phyloP scores from a whole-genome alignment of 495 filamentous ascomycete species.

The Talaromyces stipitatus region DNA sequence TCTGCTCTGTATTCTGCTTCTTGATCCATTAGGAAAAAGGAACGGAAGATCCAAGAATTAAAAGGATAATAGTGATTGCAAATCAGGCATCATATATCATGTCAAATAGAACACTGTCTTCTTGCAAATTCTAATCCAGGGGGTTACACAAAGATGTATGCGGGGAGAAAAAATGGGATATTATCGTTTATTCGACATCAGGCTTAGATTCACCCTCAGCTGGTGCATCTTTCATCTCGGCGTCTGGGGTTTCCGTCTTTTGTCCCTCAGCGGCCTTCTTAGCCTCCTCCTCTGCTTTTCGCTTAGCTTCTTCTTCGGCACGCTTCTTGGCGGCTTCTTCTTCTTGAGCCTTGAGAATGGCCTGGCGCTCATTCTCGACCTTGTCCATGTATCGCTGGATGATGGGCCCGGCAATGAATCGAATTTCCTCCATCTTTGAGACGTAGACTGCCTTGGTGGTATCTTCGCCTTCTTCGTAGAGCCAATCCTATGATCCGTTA shows the following conservation, averaged over 20 bases:
- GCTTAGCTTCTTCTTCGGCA: constrained; percentile 59
- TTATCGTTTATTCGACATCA: constrained; percentile 35
- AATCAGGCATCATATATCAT: not conserved
- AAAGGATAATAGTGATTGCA: not conserved
- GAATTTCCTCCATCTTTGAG: constrained; percentile 93
- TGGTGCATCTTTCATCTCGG: constrained; percentile 47
- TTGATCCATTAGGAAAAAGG: not conserved
- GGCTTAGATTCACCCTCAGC: constrained; percentile 32
- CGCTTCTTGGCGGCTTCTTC: constrained; percentile 78
- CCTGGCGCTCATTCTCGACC: constrained; percentile 79
- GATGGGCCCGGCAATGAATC: constrained; percentile 81
- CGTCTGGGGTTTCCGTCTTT: constrained; percentile 38
- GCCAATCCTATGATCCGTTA: constrained; percentile 68
- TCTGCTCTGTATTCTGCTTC: not conserved
- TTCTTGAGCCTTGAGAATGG: constrained; percentile 64
- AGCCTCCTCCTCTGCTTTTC: constrained; percentile 44
- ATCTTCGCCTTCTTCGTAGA: constrained; percentile 96
- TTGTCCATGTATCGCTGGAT: constrained; percentile 94
- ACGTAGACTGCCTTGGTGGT: constrained; percentile 89
- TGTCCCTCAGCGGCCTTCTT: constrained; percentile 42
- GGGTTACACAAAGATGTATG: not conserved
- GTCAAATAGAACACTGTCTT: not conserved
- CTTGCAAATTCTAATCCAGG: not conserved
- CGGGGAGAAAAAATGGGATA: not conserved
- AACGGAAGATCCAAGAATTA: not conserved